Evolutionary conservation across 129 eudicot genomes (phyloP), one percentile per base, ranked within the genome.

Genomic region (Flaveria robusta): DNA sequence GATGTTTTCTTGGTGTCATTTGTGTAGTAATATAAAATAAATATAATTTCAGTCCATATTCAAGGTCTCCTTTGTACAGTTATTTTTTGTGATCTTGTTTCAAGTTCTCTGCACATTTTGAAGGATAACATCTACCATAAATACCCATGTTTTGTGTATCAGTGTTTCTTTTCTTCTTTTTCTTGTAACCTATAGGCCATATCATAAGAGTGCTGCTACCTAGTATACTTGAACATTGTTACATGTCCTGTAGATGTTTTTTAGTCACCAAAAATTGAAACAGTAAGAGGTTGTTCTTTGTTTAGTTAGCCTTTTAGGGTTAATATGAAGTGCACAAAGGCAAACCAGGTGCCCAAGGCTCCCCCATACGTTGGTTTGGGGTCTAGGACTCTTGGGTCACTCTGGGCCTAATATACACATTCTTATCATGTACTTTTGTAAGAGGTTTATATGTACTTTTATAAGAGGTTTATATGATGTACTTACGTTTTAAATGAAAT

Each of bases 1-100:
- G 83, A 73, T 64, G 74, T 75, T 83, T 43, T 56, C 68, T 37
- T 62, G 68, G 22, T 60, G 74, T 77, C 62, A 71, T 66, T 75
- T 68, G 79, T 76, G 78, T 45, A 76, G 75, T 80, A 62, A 64
- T 62, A 71, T 67, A 63, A 34, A 77, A 78, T 70, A 70, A 70
- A 59, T 70, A 76, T 54, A 71, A 26, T 37, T 29, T 41, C 47
- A 52, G 66, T 66, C 74, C 66, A 54, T 34, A 39, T 77, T 37
- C 50, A 49, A 66, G 68, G 74, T 79, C 41, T 23, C 16, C 42
- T 50, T 24, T 65, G 83, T 72, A 79, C 68, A 65, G 82, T 6
- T n/a, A n/a, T 72, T 58, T 58, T 20, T 22, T 20, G 11, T 58
- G 0, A 19, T 58, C 23, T 23, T 22, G 66, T 68, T 77, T 68